Evolutionary conservation across 1,139 yeast genomes (phyloP).

Genomic region (Torulaspora pretoriensis): DNA sequence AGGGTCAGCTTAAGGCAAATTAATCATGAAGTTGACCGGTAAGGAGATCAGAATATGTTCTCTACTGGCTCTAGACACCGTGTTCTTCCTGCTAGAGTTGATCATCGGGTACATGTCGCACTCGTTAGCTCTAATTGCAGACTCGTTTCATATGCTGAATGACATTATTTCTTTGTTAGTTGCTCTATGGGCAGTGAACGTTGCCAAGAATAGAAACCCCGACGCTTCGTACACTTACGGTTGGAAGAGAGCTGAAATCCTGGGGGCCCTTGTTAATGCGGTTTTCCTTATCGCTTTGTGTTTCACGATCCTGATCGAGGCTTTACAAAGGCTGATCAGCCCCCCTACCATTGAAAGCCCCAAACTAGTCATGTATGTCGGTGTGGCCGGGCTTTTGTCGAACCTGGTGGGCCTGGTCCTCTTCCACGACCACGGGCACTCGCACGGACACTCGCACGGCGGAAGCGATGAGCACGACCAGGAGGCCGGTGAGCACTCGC

Average conservation of each 20-base stretch:
- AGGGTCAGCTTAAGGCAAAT: neutral
- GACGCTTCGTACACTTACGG: slow-evolving; percentile 91
- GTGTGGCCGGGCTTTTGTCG: slow-evolving; percentile 74
- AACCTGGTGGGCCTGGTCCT: slow-evolving; percentile 78
- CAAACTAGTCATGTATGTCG: slow-evolving; percentile 72
- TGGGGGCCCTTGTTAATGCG: slow-evolving; percentile 91
- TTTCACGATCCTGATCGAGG: slow-evolving; percentile 87
- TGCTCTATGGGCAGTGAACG: slow-evolving; percentile 95
- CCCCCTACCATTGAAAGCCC: slow-evolving; percentile 82
- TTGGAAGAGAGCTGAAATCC: slow-evolving; percentile 93
- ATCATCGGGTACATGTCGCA: slow-evolving; percentile 84
- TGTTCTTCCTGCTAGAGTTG: slow-evolving; percentile 81
- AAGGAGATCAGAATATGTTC: slow-evolving; percentile 75
- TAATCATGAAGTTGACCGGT: slow-evolving; percentile 27
- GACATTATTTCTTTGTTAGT: slow-evolving; percentile 86
- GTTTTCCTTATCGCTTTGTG: slow-evolving; percentile 90
- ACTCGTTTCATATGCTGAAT: slow-evolving; percentile 95
- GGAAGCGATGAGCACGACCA: slow-evolving; percentile 39
- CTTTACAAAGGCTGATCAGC: slow-evolving; percentile 78
- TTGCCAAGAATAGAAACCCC: slow-evolving; percentile 76
- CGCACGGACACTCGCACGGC: slow-evolving; percentile 52
- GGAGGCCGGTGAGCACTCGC: slow-evolving; percentile 9
- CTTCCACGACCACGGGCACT: slow-evolving; percentile 88
- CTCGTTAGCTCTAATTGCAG: slow-evolving; percentile 89
- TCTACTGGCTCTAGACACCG: slow-evolving; percentile 69